A percentile compares a stretch with the other conserved stretches of the same genome.
Conservation (phyloP, 805 yeast species). For the Cyberlindnera bimundalis region DNA sequence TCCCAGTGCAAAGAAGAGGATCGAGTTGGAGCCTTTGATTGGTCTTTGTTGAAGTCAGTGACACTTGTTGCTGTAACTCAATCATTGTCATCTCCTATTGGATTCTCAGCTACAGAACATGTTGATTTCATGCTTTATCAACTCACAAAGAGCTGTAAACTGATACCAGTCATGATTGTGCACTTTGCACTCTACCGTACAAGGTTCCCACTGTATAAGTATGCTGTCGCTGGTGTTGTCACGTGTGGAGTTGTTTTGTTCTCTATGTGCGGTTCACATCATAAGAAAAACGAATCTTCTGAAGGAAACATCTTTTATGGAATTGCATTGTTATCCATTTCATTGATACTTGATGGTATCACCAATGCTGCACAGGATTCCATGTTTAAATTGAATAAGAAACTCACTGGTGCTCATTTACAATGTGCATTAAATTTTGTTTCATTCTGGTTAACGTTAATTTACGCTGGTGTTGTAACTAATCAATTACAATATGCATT, state of each 20-base stretch:
- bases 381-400: slow-evolving; percentile 50
- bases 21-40: slow-evolving; percentile 17
- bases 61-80: slow-evolving; percentile 45
- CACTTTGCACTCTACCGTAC: slow-evolving; percentile 70
- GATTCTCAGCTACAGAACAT: slow-evolving; percentile 71
- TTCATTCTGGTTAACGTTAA: slow-evolving; percentile 43
- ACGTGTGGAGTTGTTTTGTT: slow-evolving; percentile 82
- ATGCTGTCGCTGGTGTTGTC: slow-evolving; percentile 71
- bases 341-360: slow-evolving; percentile 83
- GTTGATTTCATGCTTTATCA: slow-evolving; percentile 84
- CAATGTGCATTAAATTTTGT: slow-evolving; percentile 68
- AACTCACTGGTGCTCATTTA: slow-evolving; percentile 78
- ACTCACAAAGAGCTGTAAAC: slow-evolving; percentile 88
- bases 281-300: slow-evolving; percentile 23
- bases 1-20: neutral
- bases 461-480: slow-evolving; percentile 42
- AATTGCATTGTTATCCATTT: slow-evolving; percentile 48
- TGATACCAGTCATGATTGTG: slow-evolving; percentile 90
- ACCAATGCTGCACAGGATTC: slow-evolving; percentile 94
- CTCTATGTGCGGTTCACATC: slow-evolving; percentile 48
- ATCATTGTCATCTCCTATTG: slow-evolving; percentile 78
- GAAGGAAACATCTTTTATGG: slow-evolving; percentile 51
- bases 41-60: slow-evolving; percentile 21
- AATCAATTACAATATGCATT: slow-evolving; percentile 49
- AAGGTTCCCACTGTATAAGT: slow-evolving; percentile 70